A percentile compares a stretch with the other conserved stretches of the same genome.
phyloP scores from a whole-genome alignment of 139 green algal species.

The Micromonas commoda region DNA sequence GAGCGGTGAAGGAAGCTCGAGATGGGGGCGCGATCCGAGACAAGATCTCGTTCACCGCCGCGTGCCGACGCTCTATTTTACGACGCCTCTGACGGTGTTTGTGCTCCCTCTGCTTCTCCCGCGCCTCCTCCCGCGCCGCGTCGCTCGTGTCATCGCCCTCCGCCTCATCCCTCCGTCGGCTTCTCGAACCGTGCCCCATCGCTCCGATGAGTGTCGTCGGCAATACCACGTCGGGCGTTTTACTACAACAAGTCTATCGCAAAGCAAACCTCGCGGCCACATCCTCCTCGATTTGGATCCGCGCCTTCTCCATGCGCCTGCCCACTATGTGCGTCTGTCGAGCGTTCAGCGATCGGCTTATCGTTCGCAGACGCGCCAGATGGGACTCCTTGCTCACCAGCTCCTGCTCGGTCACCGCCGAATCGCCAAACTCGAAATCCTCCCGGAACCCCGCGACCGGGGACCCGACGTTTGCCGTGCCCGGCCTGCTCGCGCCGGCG shows the following conservation, averaged over 20 bases:
- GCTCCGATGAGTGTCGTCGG: background rate
- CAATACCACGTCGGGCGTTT: too few species aligned
- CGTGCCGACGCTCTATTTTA: background rate
- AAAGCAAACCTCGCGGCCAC: too few species aligned
- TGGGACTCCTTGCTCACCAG: background rate
- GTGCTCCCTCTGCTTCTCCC: background rate
- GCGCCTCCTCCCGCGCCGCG: background rate
- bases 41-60: background rate
- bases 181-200: background rate
- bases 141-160: background rate
- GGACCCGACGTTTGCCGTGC: too few species aligned
- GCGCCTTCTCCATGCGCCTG: background rate
- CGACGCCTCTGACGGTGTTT: background rate
- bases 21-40: background rate
- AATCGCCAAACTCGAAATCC: too few species aligned
- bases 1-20: background rate
- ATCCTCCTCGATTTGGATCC: background rate
- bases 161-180: background rate
- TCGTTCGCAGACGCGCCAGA: background rate
- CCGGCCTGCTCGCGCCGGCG: too few species aligned
- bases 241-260: too few species aligned
- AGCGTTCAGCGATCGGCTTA: background rate
- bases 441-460: too few species aligned
- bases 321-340: background rate
- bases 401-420: too few species aligned